These are phyloP conservation scores for Boletus pseudo-olivaceus DNA, from an alignment of 768 basidiomycete species.

Conservation along the genomic window DNA sequence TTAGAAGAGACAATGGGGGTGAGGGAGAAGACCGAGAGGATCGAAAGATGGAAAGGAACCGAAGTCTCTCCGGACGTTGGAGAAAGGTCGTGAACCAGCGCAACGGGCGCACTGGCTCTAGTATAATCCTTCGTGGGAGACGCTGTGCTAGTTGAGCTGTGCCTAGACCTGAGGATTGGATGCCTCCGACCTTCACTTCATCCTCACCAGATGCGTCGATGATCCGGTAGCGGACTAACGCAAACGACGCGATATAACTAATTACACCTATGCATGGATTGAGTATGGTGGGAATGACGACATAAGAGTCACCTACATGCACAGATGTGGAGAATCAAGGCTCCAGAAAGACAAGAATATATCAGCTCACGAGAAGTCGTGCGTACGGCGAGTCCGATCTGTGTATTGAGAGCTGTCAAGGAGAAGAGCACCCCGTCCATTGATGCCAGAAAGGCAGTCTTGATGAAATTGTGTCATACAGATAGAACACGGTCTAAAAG, in stretches of 20 bases:
- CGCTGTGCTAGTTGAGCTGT: conserved; percentile 9
- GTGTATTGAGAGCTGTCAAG: conserved; percentile 22
- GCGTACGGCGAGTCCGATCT: conserved; percentile 9
- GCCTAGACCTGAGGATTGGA: not conserved
- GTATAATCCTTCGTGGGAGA: conserved; percentile 11
- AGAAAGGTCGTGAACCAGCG: not conserved
- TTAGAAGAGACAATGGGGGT: conserved; percentile 20
- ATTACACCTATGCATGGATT: conserved; percentile 22
- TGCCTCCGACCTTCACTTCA: conserved; percentile 9
- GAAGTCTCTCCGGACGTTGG: not conserved
- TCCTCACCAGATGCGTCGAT: conserved; percentile 17
- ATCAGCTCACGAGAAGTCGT: conserved; percentile 20
- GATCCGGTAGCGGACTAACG: conserved; percentile 27
- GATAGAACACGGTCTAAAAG: not conserved
- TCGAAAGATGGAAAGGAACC: not conserved
- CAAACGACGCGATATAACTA: conserved; percentile 27
- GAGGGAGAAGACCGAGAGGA: not conserved
- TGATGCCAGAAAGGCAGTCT: conserved; percentile 31
- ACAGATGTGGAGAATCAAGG: conserved; percentile 30
- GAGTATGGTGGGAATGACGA: not conserved
- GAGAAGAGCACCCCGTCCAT: conserved; percentile 29
- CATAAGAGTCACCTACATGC: conserved; percentile 18
- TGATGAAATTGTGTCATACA: not conserved
- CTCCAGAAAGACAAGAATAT: conserved; percentile 29
- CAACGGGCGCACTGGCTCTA: conserved; percentile 13